Evolutionary conservation across 2,329 filamentous ascomycete genomes (phyloP), one percentile per base, ranked within the genome.

Genomic region (Diaporthe sp.): DNA sequence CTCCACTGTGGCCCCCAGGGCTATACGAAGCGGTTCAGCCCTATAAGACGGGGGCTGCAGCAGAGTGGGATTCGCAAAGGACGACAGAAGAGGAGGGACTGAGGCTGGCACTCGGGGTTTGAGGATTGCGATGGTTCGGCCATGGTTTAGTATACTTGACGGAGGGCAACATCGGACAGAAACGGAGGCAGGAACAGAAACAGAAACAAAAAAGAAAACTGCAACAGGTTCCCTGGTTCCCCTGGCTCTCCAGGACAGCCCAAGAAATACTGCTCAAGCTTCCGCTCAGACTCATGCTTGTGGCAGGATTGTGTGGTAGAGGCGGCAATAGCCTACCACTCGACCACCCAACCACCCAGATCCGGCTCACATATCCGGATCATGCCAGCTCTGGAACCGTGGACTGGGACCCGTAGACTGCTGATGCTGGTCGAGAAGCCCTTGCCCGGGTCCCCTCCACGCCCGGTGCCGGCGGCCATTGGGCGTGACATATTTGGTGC

Each of bases 231-330:
- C 39, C 60, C 60, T 31, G 60, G 60, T 31, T 13, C 39, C 58
- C 60, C 60, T 63, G 60, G 60, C 47, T 63, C 22, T 31, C 22
- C 39, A 20, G 60, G 25, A 34, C 44, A 37, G 63, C 28, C 44
- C 37, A 9, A 68, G 47, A 68, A 68, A 53, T 53, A 68, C 47
- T 53, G 31, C 47, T 53, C 65, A 68, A 68, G 65, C 65, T 42
- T 68, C 47, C 65, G 65, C 65, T 68, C 65, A 68, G 65, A 68
- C 65, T 68, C 47, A 25, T 68, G 31, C 47, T 28, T 28, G 65
- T 42, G 65, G 65, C 65, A 68, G 47, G 47, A 68, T 68, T 68
- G 44, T 68, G 47, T 68, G 65, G 65, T 68, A 53, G 65, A 53
- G 47, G 22, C 47, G 47, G 25, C 17, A 39, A 53, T 39, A 68